Base-by-base conservation (phyloP, 768 basidiomycete species). In the Lentinula sp. region DNA sequence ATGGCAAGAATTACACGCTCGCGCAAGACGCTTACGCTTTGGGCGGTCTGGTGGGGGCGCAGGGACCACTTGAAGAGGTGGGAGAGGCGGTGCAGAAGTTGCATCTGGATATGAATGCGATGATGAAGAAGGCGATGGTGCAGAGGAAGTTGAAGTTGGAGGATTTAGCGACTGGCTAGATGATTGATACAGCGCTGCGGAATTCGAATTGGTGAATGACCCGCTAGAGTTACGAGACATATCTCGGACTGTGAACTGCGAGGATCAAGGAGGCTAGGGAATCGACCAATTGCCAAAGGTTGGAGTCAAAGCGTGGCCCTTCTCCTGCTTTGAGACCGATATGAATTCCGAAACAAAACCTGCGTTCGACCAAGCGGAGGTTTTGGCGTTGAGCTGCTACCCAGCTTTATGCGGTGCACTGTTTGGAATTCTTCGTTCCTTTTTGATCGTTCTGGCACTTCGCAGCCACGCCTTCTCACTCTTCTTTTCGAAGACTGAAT, bases 1-100 rank as follows among this genome's bases (percentile, higher is more conserved):
- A 70, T 93, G 91, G 70, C 91, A 93, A 57, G 88, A 86, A 72
- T 91, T 88, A 73, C 91, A 92, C 53, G 91, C 81, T 80, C 82
- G 82, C 66, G 81, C 79, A 15, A 84, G 78, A 53, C 82, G 74
- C 70, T 83, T 84, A 64, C 82, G 76, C 67, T 84, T 84, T 51
- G 79, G 57, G 20, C 57, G 57, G 23, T 59, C 46, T 18, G 57
- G 57, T 77, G 56, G 45, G 35, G 46, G 48, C 3, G 57, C 32
- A 59, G 57, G 45, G 13, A 50, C 57, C 28, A 59, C 43, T n/a
- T 59, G 57, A 3, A 50, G 16, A 48, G 57, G 57, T 20, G 32
- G 42, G 5, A 15, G 36, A 36, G 43, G 43, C 12, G 23, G 42
- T 20, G 23, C 55, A 33, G 55, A 45, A 33, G 37, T 23, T 41